These are phyloP conservation scores for Myxozyma geophila DNA, from an alignment of 805 yeast species.

Conservation along the genomic window DNA sequence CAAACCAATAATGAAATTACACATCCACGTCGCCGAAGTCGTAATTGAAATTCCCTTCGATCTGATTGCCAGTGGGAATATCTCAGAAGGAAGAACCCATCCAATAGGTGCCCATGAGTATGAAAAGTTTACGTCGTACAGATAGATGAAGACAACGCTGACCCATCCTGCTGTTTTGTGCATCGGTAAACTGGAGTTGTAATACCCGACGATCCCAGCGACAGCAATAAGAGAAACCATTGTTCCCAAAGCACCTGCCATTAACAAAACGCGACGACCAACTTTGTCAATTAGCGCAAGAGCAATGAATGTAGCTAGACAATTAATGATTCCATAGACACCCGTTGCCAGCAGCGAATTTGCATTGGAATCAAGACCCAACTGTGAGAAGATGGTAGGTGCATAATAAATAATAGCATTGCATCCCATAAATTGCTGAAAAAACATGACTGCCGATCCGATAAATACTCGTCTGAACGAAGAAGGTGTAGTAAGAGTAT, in stretches of 20 bases:
- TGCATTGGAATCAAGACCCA: constrained; percentile 53
- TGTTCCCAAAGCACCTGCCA: constrained; percentile 65
- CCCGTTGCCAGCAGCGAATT: constrained; percentile 50
- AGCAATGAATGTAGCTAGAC: constrained; percentile 58
- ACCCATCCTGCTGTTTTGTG: constrained; percentile 15
- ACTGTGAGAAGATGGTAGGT: constrained; percentile 55
- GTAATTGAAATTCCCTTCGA: constrained; percentile 24
- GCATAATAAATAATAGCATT: constrained; percentile 48
- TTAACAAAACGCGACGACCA: constrained; percentile 68
- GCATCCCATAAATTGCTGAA: constrained; percentile 34
- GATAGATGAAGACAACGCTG: constrained; percentile 55
- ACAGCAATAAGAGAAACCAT: constrained; percentile 21
- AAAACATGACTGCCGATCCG: constrained; percentile 21
- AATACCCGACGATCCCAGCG: constrained; percentile 13
- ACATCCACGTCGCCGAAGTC: constrained; percentile 30
- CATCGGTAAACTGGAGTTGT: not conserved
- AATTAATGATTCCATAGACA: constrained; percentile 54
- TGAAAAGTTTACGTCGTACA: constrained; percentile 62
- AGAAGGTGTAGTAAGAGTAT: not conserved
- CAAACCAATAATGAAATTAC: constrained; percentile 42
- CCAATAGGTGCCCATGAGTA: constrained; percentile 59
- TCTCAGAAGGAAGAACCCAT: constrained; percentile 71
- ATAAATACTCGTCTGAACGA: constrained; percentile 15
- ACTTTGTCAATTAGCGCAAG: constrained; percentile 57
- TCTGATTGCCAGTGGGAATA: constrained; percentile 59